Conservation (phyloP, 306 rosid species). For the Lagenaria siceraria region DNA sequence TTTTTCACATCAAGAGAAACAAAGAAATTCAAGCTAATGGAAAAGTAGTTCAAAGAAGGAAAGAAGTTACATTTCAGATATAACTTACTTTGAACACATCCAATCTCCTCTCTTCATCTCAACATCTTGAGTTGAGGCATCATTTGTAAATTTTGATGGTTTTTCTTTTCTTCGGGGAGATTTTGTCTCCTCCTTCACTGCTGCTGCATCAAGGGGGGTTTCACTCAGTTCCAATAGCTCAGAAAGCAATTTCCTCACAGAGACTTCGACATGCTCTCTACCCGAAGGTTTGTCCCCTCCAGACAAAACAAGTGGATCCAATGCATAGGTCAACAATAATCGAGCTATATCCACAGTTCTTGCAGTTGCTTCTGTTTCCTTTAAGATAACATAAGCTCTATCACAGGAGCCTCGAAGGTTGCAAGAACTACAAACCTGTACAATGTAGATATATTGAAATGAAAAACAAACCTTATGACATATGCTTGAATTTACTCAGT, state of each 20-base stretch:
- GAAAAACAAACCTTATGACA: conserved; percentile 17
- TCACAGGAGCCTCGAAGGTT: conserved; percentile 79
- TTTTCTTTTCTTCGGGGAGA: conserved; percentile 14
- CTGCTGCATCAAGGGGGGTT: conserved; percentile 35
- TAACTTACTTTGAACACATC: conserved; percentile 78
- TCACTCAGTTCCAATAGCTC: conserved; percentile 59
- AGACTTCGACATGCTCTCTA: conserved; percentile 54
- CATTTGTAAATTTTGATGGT: conserved; percentile 12
- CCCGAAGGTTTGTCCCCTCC: conserved; percentile 57
- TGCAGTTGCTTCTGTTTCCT: conserved; percentile 49
- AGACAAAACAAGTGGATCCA: conserved; percentile 63
- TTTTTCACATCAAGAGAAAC: not conserved
- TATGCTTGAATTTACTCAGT: not conserved
- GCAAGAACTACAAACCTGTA: conserved; percentile 84
- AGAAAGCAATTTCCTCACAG: conserved; percentile 64
- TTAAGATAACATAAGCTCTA: conserved; percentile 70
- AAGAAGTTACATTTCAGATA: conserved; percentile 1
- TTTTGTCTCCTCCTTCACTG: conserved; percentile 22
- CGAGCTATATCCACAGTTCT: conserved; percentile 89
- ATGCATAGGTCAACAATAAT: conserved; percentile 53
- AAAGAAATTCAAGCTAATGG: conserved; percentile 1
- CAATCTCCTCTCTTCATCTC: conserved; percentile 82
- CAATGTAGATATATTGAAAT: not conserved
- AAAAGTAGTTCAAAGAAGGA: not conserved
- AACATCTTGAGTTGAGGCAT: conserved; percentile 19